Conservation (phyloP, 352 stramenopile genomes). For the Phytophthora crassamura region DNA sequence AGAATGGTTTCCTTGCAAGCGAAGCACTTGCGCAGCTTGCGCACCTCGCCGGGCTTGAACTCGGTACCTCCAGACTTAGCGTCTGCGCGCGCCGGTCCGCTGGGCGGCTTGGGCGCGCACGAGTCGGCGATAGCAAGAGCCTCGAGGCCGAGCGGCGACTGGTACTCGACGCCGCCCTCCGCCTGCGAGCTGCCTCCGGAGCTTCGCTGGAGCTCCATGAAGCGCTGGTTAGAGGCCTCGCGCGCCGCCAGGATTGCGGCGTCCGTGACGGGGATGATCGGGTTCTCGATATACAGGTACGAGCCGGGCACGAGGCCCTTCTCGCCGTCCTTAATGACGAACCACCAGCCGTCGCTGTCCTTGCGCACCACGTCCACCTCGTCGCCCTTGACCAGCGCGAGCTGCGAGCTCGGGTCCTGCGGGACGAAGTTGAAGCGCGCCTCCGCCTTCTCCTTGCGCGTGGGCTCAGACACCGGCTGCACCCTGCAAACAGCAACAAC, state of each 20-base stretch:
- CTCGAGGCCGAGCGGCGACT: conserved; percentile 49
- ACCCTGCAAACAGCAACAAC: conserved; percentile 27
- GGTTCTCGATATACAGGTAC: conserved; percentile 77
- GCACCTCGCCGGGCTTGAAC: conserved; percentile 73
- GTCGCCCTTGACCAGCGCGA: conserved; percentile 75
- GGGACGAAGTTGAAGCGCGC: conserved; percentile 84
- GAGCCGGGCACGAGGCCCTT: conserved; percentile 83
- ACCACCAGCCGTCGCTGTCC: conserved; percentile 86
- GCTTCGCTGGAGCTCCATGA: conserved; percentile 54
- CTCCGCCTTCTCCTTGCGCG: conserved; percentile 69
- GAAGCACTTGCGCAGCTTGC: conserved; percentile 77
- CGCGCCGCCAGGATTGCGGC: conserved; percentile 70
- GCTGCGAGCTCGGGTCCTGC: conserved; percentile 70
- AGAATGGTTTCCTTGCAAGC: conserved; percentile 88
- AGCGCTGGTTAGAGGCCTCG: conserved; percentile 80
- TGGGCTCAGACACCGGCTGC: conserved; percentile 38
- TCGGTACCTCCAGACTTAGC: conserved; percentile 61
- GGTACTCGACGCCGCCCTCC: conserved; percentile 45
- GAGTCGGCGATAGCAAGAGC: conserved; percentile 35
- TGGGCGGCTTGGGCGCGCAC: conserved; percentile 44
- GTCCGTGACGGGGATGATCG: conserved; percentile 59
- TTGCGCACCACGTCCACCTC: conserved; percentile 82
- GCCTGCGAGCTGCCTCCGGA: conserved; percentile 31
- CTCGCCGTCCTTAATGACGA: conserved; percentile 77
- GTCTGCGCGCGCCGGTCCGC: conserved; percentile 51